Percentiles rank a stretch among this genome's conserved stretches.
Conservation (phyloP, 768 basidiomycete species). For the Daedaleopsis nitida region DNA sequence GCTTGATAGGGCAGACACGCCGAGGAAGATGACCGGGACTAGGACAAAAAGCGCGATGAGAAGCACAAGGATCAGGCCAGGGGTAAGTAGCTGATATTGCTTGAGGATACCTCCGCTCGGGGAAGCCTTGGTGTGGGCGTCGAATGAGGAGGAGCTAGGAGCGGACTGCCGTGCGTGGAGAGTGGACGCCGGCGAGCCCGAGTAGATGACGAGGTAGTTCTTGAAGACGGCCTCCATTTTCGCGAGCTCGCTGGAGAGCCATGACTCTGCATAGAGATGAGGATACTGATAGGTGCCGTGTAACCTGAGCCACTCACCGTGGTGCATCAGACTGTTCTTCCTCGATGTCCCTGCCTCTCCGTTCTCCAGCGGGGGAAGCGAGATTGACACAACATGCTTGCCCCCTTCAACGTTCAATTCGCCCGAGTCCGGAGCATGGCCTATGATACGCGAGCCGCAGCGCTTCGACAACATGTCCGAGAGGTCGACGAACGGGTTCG, state of each 20-base stretch:
- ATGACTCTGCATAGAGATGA: slow-evolving; percentile 18
- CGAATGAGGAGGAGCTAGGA: slow-evolving; percentile 8
- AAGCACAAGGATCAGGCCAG: slow-evolving; percentile 67
- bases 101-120: slow-evolving; percentile 64
- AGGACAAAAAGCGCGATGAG: slow-evolving; percentile 68
- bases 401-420: slow-evolving; percentile 35
- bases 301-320: slow-evolving; percentile 43
- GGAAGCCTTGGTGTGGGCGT: slow-evolving; percentile 35
- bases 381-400: slow-evolving; percentile 61
- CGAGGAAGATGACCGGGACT: slow-evolving; percentile 64
- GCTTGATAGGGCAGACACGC: slow-evolving; percentile 66
- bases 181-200: slow-evolving; percentile 48
- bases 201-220: slow-evolving; percentile 66
- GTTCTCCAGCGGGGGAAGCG: slow-evolving; percentile 48
- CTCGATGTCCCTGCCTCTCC: slow-evolving; percentile 43
- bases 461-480: slow-evolving; percentile 47
- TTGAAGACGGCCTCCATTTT: slow-evolving; percentile 50
- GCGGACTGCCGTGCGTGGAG: slow-evolving; percentile 44
- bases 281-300: neutral
- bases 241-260: slow-evolving; percentile 45
- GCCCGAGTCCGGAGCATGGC: slow-evolving; percentile 18
- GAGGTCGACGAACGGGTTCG: slow-evolving; percentile 37
- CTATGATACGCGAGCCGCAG: slow-evolving; percentile 54
- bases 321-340: slow-evolving; percentile 49
- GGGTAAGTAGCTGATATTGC: slow-evolving; percentile 77